Evolutionary conservation across 805 yeast species (phyloP), one percentile per base, ranked within the genome.

Genomic region (Candida morakotiae): DNA sequence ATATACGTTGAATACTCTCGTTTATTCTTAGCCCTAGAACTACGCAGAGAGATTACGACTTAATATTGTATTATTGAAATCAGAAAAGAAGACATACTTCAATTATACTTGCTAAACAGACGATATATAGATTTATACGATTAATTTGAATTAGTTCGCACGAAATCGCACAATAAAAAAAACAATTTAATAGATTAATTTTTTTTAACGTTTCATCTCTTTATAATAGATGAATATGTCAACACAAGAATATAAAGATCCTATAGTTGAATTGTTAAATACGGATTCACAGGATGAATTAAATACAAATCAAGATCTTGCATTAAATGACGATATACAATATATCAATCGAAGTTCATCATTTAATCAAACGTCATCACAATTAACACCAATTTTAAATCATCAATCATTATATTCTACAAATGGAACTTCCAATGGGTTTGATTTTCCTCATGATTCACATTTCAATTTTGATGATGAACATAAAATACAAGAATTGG

Each of bases 321-420:
- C 28, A 18, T 10, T 23, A 14, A 29, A 37, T 18, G 31, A 32
- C 9, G 43, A 40, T n/a, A 40, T 40, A 8, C 38, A 40, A 19
- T 23, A 25, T 6, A 40, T 40, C 10, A 31, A 31, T 25, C 14
- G 40, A 27, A 19, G 8, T 6, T 20, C 27, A 16, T 13, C 22
- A n/a, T 20, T n/a, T 22, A 27, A 31, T 20, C 32, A 26, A 22
- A 19, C 39, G 5, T 23, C 37, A 7, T 7, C 37, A 4, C 37
- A 27, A 13, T 11, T 37, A 31, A 37, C 40, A 11, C 43, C 43
- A 10, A 18, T 40, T 8, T 17, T 36, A 14, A 28, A 26, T 26
- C 35, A 37, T 14, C 28, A 33, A 14, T 32, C 23, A 10, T 18
- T 40, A 24, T 24, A 31, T 25, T 17, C 34, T n/a, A 26, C 28